phyloP scores from a whole-genome alignment of 2,329 filamentous ascomycete species.

The Pseudogymnoascus destructans region DNA sequence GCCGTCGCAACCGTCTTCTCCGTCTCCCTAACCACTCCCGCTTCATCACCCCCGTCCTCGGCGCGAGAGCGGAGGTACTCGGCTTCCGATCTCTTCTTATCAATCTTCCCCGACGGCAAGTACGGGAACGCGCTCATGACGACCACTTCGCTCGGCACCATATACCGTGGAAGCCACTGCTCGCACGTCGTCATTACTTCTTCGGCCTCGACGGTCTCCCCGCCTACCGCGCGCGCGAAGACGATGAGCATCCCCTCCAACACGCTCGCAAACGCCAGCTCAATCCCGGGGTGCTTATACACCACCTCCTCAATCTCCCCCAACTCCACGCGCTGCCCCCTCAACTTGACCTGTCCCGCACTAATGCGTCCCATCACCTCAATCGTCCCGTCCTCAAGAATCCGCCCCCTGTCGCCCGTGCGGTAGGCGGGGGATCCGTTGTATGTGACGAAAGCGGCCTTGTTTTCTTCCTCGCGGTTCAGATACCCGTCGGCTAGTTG shows the following conservation, averaged over 20 bases:
- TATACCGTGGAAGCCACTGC: conserved; percentile 67
- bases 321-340: conserved; percentile 71
- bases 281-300: conserved; percentile 46
- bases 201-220: conserved; percentile 25
- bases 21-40: conserved; percentile 18
- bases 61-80: conserved; percentile 33
- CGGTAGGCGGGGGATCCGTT: neutral
- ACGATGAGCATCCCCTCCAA: conserved; percentile 56
- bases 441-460: conserved; percentile 47
- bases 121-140: conserved; percentile 54
- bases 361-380: conserved; percentile 73
- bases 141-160: conserved; percentile 67
- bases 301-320: conserved; percentile 65
- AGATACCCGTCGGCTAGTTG: conserved; percentile 74
- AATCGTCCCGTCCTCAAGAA: conserved; percentile 55
- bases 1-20: conserved; percentile 15
- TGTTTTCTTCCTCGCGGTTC: conserved; percentile 66
- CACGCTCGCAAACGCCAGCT: conserved; percentile 53
- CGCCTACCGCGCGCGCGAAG: conserved; percentile 39
- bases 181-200: conserved; percentile 47
- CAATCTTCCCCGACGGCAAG: conserved; percentile 72
- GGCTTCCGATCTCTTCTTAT: conserved; percentile 49
- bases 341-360: conserved; percentile 72
- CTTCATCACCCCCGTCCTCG: conserved; percentile 1
- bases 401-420: conserved; percentile 48